Base-by-base conservation (phyloP, 2,329 filamentous ascomycete genomes). In the Verticillium klebahnii region DNA sequence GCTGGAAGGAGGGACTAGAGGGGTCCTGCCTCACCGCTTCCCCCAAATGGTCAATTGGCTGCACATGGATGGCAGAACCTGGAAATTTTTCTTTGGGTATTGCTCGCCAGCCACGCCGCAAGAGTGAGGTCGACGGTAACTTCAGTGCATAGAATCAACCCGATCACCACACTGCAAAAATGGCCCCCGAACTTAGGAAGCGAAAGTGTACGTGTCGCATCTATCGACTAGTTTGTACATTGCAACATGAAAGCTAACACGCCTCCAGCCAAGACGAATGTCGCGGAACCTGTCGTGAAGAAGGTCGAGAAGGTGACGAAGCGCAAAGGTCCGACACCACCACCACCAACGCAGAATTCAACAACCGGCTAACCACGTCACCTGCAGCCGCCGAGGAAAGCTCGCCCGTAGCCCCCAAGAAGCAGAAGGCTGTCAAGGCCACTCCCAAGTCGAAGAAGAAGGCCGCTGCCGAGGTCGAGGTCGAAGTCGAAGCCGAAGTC, bases 141-240 rank as follows among this genome's bases (percentile, higher is more conserved):
- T 57, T 57, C 31, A 57, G 31, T 23, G 29, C 31, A 57, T 19
- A 17, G 32, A 23, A 39, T 36, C 55, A 25, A 34, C 32, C 25
- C 31, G 17, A 36, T 25, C 55, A 37, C 55, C 12, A n/a, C 59
- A 62, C 61, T 56, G 45, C 56, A 58, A 66, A 64, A 70, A 82
- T 82, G 80, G 77, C 79, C 39, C 78, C 77, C 65, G 77, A 79
- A 72, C 70, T 80, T 57, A 78, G 77, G 57, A 69, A 71, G 61
- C 78, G 71, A 40, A 74, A 72, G 61, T 65, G 72, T 72, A 64
- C 58, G 61, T 23, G n/a, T 52, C 45, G 45, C 45, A 23, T 23
- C 3, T 9, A 8, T 5, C 12, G 4, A 8, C 11, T 25, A 1
- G n/a, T 19, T 6, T 19, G 39, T 11, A 11, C 54, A 59, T 31